Percentiles rank a stretch among this genome's conserved stretches.
phyloP scores from a whole-genome alignment of 164 flowering plant species.

The Dillenia turbinata region DNA sequence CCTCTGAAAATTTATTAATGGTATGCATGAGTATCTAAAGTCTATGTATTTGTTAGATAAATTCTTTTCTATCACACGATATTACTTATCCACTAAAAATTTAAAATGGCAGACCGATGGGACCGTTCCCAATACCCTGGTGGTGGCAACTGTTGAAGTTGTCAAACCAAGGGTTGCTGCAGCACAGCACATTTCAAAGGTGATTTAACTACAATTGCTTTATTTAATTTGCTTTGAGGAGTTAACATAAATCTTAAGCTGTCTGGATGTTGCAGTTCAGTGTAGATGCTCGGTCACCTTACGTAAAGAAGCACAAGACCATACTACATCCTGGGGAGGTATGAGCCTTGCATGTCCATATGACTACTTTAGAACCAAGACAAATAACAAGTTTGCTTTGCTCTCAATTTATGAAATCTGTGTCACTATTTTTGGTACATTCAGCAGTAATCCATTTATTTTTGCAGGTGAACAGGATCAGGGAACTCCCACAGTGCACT shows the following conservation, averaged over 20 bases:
- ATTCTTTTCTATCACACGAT: too few relatives aligned
- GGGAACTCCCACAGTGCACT: constrained; percentile 69
- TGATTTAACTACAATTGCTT: constrained; percentile 1
- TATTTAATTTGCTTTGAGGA: background rate
- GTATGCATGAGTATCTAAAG: too few relatives aligned
- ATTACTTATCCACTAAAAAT: too few relatives aligned
- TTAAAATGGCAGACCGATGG: constrained; percentile 49
- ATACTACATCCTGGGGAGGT: constrained; percentile 86
- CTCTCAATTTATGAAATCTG: background rate
- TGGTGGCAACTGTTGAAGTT: constrained; percentile 69
- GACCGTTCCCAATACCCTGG: constrained; percentile 68
- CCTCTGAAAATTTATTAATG: too few relatives aligned
- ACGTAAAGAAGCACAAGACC: constrained; percentile 71
- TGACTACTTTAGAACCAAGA: background rate
- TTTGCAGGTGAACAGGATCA: constrained; percentile 70
- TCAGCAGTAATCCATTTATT: background rate
- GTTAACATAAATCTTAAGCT: background rate
- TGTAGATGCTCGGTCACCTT: constrained; percentile 75
- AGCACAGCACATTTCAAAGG: constrained; percentile 65
- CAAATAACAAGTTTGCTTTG: background rate
- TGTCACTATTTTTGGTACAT: background rate
- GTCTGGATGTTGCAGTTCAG: constrained; percentile 39
- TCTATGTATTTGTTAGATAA: too few relatives aligned
- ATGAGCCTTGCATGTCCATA: background rate
- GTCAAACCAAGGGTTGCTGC: constrained; percentile 80